These are phyloP conservation scores for Raphanus sativus DNA, from an alignment of 345 rosid species.

Conservation along the genomic window DNA sequence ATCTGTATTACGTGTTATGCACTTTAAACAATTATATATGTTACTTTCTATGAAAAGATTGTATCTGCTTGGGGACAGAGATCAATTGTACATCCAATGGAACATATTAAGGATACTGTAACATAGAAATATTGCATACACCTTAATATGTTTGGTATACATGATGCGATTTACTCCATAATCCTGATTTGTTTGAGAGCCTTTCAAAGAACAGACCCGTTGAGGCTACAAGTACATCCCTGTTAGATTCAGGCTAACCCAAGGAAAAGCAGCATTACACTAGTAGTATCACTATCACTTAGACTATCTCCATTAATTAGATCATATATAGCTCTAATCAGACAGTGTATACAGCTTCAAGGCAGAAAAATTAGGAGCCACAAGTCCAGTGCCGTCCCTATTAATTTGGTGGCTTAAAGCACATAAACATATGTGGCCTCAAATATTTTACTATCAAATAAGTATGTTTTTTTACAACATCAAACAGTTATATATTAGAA, in stretches of 20 bases:
- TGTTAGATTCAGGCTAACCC: not conserved
- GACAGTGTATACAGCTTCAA: not conserved
- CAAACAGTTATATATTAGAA: no score
- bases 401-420: no score
- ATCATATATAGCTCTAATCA: not conserved
- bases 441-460: no score
- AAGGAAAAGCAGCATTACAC: not conserved
- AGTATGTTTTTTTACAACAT: no score
- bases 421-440: no score
- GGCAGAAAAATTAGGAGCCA: not conserved
- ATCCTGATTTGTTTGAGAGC: not conserved
- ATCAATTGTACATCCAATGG: not conserved
- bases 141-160: not conserved
- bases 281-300: not conserved
- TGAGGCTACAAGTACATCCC: not conserved
- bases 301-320: not conserved
- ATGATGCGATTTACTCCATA: not conserved
- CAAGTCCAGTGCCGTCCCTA: no score
- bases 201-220: not conserved
- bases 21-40: not conserved
- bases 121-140: not conserved
- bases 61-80: not conserved
- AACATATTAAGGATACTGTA: not conserved
- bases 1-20: not conserved
- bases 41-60: not conserved